phyloP scores from a whole-genome alignment of 352 stramenopile species.

The Albugo candida region DNA sequence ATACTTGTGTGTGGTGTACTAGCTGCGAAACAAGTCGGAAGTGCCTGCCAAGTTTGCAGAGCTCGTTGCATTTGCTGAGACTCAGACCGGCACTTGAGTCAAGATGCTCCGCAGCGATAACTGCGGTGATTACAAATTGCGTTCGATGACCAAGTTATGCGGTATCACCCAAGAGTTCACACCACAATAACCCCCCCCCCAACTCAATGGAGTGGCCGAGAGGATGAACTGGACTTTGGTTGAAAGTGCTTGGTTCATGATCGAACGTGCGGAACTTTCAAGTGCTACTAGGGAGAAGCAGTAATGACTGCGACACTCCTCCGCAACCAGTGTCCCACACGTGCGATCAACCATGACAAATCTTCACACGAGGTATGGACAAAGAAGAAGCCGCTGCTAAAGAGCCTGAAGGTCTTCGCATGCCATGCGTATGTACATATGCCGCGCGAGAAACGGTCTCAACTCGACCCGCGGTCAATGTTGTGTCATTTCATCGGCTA shows the following conservation, averaged over 20 bases:
- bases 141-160: too few species aligned
- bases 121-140: too few species aligned
- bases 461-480: background rate
- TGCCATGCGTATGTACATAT: conserved; percentile 1
- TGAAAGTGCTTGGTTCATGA: too few species aligned
- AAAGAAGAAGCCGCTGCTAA: background rate
- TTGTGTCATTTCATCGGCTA: conserved; percentile 3
- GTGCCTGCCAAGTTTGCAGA: background rate
- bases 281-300: conserved; percentile 4
- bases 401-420: background rate
- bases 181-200: conserved; percentile 4
- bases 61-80: conserved; percentile 7
- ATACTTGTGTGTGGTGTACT: background rate
- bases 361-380: background rate
- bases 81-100: background rate
- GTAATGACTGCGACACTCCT: conserved; percentile 6
- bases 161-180: conserved; percentile 7
- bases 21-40: background rate
- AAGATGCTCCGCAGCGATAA: too few species aligned
- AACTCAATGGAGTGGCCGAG: conserved; percentile 7
- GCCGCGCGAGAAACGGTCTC: background rate
- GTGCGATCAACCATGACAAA: background rate
- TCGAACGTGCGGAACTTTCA: conserved; percentile 1
- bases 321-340: background rate
- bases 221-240: conserved; percentile 3